phyloP scores from a whole-genome alignment of 345 rosid species.

The Mallotus nudiflorus region DNA sequence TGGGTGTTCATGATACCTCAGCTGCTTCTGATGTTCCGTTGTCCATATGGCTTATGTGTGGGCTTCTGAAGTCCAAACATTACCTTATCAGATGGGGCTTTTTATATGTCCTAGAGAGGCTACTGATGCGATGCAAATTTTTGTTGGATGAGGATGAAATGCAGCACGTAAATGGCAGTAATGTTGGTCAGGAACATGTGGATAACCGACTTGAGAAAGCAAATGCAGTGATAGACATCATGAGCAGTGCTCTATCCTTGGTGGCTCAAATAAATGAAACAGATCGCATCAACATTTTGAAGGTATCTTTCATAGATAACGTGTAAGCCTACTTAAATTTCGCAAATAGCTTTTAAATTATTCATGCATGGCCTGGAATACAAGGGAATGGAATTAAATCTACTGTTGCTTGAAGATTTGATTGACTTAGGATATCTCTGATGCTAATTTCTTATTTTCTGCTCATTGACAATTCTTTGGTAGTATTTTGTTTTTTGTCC shows the following conservation, averaged over 20 bases:
- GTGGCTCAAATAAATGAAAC: constrained; percentile 88
- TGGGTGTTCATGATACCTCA: constrained; percentile 64
- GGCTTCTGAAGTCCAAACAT: constrained; percentile 87
- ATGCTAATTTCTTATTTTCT: not conserved
- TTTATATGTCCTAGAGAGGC: constrained; percentile 82
- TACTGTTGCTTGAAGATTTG: not conserved
- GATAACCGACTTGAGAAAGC: constrained; percentile 86
- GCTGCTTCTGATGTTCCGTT: constrained; percentile 73
- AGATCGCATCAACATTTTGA: constrained; percentile 84
- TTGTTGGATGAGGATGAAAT: constrained; percentile 84
- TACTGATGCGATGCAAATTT: constrained; percentile 94
- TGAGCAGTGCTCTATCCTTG: constrained; percentile 90
- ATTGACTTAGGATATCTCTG: not conserved
- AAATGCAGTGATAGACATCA: constrained; percentile 84
- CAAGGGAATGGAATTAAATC: not conserved
- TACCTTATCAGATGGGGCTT: constrained; percentile 82
- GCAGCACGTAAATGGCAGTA: constrained; percentile 47
- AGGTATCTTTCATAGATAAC: constrained; percentile 53
- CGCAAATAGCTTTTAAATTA: not conserved
- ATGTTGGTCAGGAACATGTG: constrained; percentile 38
- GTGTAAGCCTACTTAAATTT: not conserved
- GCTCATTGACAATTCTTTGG: not conserved
- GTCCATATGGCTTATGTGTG: constrained; percentile 83
- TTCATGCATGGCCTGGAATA: not conserved
- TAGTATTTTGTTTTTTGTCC: not conserved